Conservation (phyloP, 345 rosid species). For the Gossypium longicalyx region DNA sequence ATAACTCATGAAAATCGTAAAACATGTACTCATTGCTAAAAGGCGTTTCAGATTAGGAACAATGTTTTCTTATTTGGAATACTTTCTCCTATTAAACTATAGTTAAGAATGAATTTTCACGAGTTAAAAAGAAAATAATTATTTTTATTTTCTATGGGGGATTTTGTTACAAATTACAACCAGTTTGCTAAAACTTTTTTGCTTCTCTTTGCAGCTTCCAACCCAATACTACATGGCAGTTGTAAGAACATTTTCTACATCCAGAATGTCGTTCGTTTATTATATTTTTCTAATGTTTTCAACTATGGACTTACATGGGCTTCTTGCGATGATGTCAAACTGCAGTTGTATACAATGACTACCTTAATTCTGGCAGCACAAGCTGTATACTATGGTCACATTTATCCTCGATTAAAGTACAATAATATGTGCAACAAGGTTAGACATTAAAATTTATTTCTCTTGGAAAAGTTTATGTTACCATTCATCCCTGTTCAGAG, state of each 20-base stretch:
- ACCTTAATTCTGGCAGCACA: conserved; percentile 51
- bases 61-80: neutral
- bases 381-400: conserved; percentile 62
- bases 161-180: conserved; percentile 9
- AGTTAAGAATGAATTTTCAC: neutral
- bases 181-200: conserved; percentile 17
- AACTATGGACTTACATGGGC: neutral
- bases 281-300: neutral
- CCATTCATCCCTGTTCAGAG: neutral
- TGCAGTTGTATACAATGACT: conserved; percentile 63
- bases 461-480: neutral
- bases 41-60: neutral
- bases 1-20: neutral
- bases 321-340: conserved; percentile 11
- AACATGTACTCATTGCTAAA: neutral
- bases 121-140: neutral
- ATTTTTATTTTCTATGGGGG: neutral
- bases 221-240: conserved; percentile 78
- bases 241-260: conserved; percentile 32
- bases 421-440: conserved; percentile 37
- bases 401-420: conserved; percentile 44
- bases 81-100: neutral
- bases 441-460: conserved; percentile 10
- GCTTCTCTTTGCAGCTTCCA: conserved; percentile 69
- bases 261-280: neutral